Percentiles rank a stretch among this genome's conserved stretches.
Evolutionary conservation across 2,329 filamentous ascomycete genomes (phyloP).

Genomic region (Colletotrichum sp.): DNA sequence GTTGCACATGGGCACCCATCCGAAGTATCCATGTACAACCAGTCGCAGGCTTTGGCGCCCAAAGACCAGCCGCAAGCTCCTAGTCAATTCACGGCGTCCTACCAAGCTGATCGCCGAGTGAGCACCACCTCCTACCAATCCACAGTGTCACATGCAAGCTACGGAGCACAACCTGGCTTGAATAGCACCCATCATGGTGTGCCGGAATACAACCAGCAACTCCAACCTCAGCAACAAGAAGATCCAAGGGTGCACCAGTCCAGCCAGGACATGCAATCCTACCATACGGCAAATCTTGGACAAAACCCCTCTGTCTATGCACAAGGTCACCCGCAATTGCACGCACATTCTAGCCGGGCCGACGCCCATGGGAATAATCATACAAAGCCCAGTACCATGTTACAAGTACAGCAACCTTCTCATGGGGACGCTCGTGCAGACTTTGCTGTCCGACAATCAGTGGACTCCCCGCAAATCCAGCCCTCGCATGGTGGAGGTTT

Average conservation of each 20-base stretch:
- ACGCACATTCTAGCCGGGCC: neutral
- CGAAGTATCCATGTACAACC: neutral
- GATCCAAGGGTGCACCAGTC: neutral
- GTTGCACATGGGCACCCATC: neutral
- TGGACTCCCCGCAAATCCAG: neutral
- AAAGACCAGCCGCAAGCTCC: neutral
- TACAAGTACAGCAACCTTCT: neutral
- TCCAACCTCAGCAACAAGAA: neutral
- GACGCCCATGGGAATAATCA: neutral
- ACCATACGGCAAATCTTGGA: neutral
- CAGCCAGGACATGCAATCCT: neutral
- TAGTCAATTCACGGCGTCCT: neutral
- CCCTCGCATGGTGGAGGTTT: neutral
- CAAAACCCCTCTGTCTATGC: neutral
- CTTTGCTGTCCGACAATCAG: neutral
- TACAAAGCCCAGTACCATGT: neutral
- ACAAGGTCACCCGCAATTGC: neutral
- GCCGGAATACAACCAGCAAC: neutral
- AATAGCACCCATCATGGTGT: neutral
- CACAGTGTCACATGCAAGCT: neutral
- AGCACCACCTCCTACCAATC: constrained; percentile 11
- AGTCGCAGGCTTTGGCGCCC: neutral
- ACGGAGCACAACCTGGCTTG: neutral
- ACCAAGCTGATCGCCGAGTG: neutral
- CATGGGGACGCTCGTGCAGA: neutral